phyloP scores from a whole-genome alignment of 176 grass and related monocot genomes.

The Aegilops speltoides region DNA sequence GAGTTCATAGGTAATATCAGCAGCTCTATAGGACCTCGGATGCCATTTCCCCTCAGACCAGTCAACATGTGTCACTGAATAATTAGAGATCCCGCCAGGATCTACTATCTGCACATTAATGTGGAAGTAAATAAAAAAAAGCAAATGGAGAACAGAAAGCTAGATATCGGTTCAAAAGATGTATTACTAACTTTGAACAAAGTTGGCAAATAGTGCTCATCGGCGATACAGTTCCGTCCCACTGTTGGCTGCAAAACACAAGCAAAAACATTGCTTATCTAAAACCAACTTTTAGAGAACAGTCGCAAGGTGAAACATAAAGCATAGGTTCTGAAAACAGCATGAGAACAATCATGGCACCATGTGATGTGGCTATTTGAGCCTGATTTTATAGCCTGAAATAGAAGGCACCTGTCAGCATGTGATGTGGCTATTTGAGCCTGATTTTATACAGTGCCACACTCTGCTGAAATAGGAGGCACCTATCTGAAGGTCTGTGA shows the following conservation, averaged over 20 bases:
- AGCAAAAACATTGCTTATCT: constrained; percentile 20
- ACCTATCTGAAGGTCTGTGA: constrained; percentile 7
- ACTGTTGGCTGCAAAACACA: constrained; percentile 81
- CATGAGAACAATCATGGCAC: background rate
- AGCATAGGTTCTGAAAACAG: constrained; percentile 1
- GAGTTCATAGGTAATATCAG: constrained; percentile 72
- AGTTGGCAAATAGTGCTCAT: constrained; percentile 98
- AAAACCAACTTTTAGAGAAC: background rate
- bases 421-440: constrained; percentile 15
- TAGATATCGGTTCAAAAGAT: constrained; percentile 26
- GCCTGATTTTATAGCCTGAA: constrained; percentile 12
- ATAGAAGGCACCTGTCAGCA: constrained; percentile 4
- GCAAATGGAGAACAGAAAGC: background rate
- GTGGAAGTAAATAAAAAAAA: constrained; percentile 25
- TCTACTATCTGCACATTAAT: constrained; percentile 72
- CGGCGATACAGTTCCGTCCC: constrained; percentile 96
- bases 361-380: constrained; percentile 14
- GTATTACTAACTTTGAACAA: constrained; percentile 77
- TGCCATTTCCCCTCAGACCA: constrained; percentile 99
- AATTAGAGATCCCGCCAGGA: constrained; percentile 92
- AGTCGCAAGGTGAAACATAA: constrained; percentile 3
- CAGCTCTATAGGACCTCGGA: constrained; percentile 87
- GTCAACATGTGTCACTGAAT: constrained; percentile 96
- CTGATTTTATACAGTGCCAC: constrained; percentile 9
- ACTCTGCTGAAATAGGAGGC: background rate